Conservation (phyloP, 768 basidiomycete genomes). For the Rickenella mellea region DNA sequence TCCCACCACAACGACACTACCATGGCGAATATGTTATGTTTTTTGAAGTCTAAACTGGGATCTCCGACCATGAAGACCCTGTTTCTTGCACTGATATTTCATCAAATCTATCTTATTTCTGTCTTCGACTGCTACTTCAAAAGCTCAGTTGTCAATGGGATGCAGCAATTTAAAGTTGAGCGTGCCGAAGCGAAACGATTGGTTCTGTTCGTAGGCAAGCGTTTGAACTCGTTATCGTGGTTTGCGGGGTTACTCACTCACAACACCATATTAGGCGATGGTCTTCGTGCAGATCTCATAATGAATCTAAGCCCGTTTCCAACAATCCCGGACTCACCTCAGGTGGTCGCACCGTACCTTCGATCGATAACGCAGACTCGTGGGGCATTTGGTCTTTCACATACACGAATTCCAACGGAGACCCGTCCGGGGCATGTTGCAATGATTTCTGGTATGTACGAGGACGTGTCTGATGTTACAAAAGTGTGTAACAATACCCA, state of each 20-base stretch:
- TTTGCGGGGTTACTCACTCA: no score
- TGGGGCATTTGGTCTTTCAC: conserved; percentile 77
- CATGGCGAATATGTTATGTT: no score
- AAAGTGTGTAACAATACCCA: conserved; percentile 38
- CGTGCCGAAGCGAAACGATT: conserved; percentile 55
- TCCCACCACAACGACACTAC: no score
- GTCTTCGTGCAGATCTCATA: conserved; percentile 72
- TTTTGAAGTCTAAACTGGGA: no score
- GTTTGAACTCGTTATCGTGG: neutral
- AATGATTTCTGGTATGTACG: conserved; percentile 88
- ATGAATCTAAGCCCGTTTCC: conserved; percentile 56
- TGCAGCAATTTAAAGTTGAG: conserved; percentile 43
- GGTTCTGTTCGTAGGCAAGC: conserved; percentile 69
- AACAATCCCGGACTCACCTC: conserved; percentile 37
- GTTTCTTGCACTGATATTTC: no score
- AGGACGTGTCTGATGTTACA: conserved; percentile 81
- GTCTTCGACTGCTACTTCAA: conserved; percentile 89
- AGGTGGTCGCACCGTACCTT: conserved; percentile 67
- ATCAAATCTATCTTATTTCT: no score
- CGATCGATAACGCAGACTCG: conserved; percentile 54
- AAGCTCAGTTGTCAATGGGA: conserved; percentile 72
- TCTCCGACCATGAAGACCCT: no score
- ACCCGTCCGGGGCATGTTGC: conserved; percentile 84
- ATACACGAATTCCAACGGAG: conserved; percentile 82
- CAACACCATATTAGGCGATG: conserved; percentile 60